Evolutionary conservation across 2,329 filamentous ascomycete species (phyloP).

Genomic region (Penicillium sp.): DNA sequence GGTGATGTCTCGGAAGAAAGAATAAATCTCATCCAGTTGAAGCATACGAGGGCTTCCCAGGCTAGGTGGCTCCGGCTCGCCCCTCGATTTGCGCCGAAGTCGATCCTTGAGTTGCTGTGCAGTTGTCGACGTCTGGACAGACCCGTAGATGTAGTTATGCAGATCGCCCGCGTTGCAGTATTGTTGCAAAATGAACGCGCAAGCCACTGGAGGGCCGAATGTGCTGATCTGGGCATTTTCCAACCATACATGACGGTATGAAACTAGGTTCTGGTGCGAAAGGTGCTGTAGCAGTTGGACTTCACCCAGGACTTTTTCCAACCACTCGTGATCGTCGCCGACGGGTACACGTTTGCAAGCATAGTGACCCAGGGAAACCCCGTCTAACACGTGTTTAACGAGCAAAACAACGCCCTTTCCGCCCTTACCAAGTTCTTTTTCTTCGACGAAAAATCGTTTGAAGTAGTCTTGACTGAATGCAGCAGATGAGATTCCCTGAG

Average conservation of each 20-base stretch:
- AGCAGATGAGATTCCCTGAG: slow-evolving; percentile 76
- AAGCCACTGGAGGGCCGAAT: slow-evolving; percentile 90
- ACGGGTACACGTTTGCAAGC: slow-evolving; percentile 97
- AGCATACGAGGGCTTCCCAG: slow-evolving; percentile 59
- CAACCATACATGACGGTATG: slow-evolving; percentile 96
- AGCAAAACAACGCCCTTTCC: slow-evolving; percentile 93
- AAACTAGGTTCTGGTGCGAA: slow-evolving; percentile 92
- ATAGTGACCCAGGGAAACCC: slow-evolving; percentile 84
- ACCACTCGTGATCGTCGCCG: slow-evolving; percentile 90
- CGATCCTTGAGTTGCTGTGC: slow-evolving; percentile 89
- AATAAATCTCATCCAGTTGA: slow-evolving; percentile 91
- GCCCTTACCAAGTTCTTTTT: slow-evolving; percentile 81
- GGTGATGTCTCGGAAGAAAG: slow-evolving; percentile 93
- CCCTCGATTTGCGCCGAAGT: slow-evolving; percentile 79
- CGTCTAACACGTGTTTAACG: slow-evolving; percentile 91
- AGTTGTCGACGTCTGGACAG: slow-evolving; percentile 63
- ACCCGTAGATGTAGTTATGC: slow-evolving; percentile 80
- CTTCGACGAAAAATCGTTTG: slow-evolving; percentile 87
- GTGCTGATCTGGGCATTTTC: slow-evolving; percentile 82
- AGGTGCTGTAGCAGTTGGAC: slow-evolving; percentile 90
- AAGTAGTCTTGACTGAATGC: slow-evolving; percentile 95
- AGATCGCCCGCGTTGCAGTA: slow-evolving; percentile 96
- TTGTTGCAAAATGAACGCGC: slow-evolving; percentile 95
- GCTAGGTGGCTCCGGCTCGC: slow-evolving; percentile 68
- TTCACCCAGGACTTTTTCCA: slow-evolving; percentile 91